A percentile compares a stretch with the other conserved stretches of the same genome.
phyloP scores from a whole-genome alignment of 768 basidiomycete species.

The button mushroom (Agaricus bisporus) region DNA sequence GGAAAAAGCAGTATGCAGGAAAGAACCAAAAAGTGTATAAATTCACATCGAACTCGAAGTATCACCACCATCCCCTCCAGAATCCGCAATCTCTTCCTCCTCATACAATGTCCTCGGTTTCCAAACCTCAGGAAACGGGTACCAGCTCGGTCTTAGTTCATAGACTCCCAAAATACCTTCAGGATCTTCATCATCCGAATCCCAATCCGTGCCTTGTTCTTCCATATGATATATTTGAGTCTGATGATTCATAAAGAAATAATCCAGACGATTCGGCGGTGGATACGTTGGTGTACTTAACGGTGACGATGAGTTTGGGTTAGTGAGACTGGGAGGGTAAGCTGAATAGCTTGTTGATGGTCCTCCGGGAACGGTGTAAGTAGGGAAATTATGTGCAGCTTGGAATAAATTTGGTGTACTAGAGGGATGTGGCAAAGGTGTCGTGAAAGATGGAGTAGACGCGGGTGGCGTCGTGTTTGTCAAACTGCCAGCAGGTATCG shows the following conservation, averaged over 20 bases:
- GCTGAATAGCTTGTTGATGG: not conserved
- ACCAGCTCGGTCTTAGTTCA: slow-evolving; percentile 30
- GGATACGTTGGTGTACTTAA: not conserved
- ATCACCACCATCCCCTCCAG: not conserved
- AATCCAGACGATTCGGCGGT: not conserved
- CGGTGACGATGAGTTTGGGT: not conserved
- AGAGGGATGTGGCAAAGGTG: not conserved
- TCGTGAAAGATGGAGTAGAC: not conserved
- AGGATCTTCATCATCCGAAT: slow-evolving; percentile 7
- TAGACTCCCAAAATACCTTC: slow-evolving; percentile 18
- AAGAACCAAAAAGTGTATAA: not conserved
- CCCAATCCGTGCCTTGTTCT: slow-evolving; percentile 3
- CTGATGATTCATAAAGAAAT: not conserved
- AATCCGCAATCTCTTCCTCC: not conserved
- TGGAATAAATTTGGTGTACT: not conserved
- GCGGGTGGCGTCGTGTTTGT: not conserved
- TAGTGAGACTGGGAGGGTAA: not conserved
- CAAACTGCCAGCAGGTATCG: not conserved
- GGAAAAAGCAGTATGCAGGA: not conserved
- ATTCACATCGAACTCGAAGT: not conserved
- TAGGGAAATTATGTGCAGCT: not conserved
- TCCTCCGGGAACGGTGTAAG: not conserved
- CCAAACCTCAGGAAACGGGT: slow-evolving; percentile 39
- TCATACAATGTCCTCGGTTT: slow-evolving; percentile 5
- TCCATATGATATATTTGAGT: not conserved